Percentiles rank a stretch among this genome's conserved stretches.
phyloP scores from a whole-genome alignment of 2,329 filamentous ascomycete species.

The Aspergillus floridensis region DNA sequence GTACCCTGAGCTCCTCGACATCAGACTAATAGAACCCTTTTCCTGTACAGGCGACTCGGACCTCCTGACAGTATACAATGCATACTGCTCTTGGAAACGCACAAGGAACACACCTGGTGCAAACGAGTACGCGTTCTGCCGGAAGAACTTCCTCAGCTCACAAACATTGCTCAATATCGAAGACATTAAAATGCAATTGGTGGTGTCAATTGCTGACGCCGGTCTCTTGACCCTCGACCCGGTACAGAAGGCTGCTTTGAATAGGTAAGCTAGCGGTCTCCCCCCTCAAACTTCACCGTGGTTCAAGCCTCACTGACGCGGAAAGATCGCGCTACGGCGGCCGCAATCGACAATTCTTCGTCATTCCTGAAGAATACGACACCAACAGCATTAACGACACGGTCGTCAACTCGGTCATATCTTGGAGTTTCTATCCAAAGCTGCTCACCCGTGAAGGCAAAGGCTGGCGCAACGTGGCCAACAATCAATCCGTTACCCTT shows the following conservation, averaged over 20 bases:
- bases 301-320: conserved; percentile 5
- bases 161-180: conserved; percentile 90
- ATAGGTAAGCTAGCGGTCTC: conserved; percentile 46
- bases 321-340: conserved; percentile 59
- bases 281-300: neutral
- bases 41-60: conserved; percentile 70
- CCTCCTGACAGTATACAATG: conserved; percentile 88
- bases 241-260: conserved; percentile 68
- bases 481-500: conserved; percentile 85
- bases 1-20: neutral
- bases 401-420: conserved; percentile 76
- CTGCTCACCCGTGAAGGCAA: conserved; percentile 80
- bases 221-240: conserved; percentile 74
- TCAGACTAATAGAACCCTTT: neutral
- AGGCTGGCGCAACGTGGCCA: conserved; percentile 85
- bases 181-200: conserved; percentile 87
- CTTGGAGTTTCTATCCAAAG: conserved; percentile 95
- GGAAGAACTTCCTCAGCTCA: conserved; percentile 88
- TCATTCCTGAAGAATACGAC: conserved; percentile 73
- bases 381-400: conserved; percentile 75
- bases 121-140: conserved; percentile 86
- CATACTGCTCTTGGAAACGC: conserved; percentile 83
- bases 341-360: conserved; percentile 73
- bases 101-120: conserved; percentile 68
- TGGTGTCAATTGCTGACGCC: conserved; percentile 80